These are phyloP conservation scores for Begonia loranthoides DNA, from an alignment of 306 rosid species.

Conservation along the genomic window DNA sequence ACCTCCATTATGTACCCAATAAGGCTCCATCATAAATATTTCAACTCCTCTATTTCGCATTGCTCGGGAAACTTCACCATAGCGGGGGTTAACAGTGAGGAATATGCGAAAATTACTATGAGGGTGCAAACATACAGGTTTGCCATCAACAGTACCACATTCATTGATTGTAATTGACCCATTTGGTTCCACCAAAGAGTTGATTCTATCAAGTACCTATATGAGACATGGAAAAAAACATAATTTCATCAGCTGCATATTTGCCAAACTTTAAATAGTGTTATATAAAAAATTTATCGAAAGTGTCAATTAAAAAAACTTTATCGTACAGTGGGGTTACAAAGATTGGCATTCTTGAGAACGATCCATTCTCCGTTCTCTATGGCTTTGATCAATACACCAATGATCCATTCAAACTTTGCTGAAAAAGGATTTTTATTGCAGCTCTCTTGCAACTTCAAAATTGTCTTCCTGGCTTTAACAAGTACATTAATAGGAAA, in stretches of 20 bases:
- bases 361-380: constrained; percentile 94
- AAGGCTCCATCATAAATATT: constrained; percentile 69
- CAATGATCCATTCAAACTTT: constrained; percentile 88
- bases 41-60: constrained; percentile 98
- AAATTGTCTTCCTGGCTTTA: constrained; percentile 29
- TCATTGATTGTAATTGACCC: constrained; percentile 85
- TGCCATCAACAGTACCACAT: constrained; percentile 78
- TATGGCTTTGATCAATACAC: constrained; percentile 64
- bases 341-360: constrained; percentile 85
- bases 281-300: background rate
- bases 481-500: constrained; percentile 40
- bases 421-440: constrained; percentile 33
- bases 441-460: constrained; percentile 44
- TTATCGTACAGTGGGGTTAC: constrained; percentile 73
- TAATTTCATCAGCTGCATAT: constrained; percentile 1
- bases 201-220: constrained; percentile 90
- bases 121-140: constrained; percentile 56
- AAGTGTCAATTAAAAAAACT: constrained; percentile 1
- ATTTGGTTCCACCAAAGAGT: constrained; percentile 76
- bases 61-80: constrained; percentile 91
- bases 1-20: constrained; percentile 44
- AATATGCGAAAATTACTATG: constrained; percentile 84
- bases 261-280: background rate
- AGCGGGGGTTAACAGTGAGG: constrained; percentile 72
- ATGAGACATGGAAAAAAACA: background rate